phyloP scores from a whole-genome alignment of 352 stramenopile species.

The Globisporangium cystogenes region DNA sequence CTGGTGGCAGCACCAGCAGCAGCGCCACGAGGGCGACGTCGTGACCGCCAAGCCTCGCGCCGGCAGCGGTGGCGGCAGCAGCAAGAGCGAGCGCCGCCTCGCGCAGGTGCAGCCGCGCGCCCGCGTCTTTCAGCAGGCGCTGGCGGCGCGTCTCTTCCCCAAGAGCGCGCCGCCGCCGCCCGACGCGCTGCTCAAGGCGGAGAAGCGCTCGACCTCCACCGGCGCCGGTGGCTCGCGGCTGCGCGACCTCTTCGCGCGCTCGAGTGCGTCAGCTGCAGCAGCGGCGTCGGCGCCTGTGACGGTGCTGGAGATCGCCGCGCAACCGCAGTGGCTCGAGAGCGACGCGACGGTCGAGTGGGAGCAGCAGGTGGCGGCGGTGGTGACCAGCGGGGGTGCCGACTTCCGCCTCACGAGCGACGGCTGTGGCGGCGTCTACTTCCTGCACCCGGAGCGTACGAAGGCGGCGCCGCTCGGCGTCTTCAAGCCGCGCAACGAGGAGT shows the following conservation, averaged over 20 bases:
- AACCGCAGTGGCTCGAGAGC: constrained; percentile 38
- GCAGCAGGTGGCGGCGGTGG: constrained; percentile 29
- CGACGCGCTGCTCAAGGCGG: not conserved
- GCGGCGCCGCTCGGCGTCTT: constrained; percentile 82
- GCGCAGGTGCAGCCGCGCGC: constrained; percentile 3
- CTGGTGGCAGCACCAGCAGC: constrained; percentile 12
- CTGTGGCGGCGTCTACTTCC: constrained; percentile 72
- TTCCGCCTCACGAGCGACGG: constrained; percentile 74
- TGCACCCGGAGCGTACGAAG: constrained; percentile 22
- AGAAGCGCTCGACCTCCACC: not conserved
- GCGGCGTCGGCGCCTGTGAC: not conserved
- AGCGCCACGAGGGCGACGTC: not conserved
- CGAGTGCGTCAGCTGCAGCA: not conserved
- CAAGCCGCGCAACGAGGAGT: constrained; percentile 98
- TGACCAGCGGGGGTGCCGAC: constrained; percentile 21
- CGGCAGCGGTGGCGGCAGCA: not conserved
- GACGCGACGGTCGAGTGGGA: constrained; percentile 40
- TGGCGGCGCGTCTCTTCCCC: constrained; percentile 8
- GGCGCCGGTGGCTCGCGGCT: constrained; percentile 5
- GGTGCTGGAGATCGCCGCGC: not conserved
- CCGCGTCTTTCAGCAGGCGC: constrained; percentile 11
- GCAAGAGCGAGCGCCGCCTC: constrained; percentile 8
- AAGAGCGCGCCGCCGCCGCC: not conserved
- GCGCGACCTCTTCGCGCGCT: constrained; percentile 8
- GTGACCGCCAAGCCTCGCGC: constrained; percentile 3